Conservation (phyloP, 1,284 basidiomycete species). For the Rhodotorula sp. region DNA sequence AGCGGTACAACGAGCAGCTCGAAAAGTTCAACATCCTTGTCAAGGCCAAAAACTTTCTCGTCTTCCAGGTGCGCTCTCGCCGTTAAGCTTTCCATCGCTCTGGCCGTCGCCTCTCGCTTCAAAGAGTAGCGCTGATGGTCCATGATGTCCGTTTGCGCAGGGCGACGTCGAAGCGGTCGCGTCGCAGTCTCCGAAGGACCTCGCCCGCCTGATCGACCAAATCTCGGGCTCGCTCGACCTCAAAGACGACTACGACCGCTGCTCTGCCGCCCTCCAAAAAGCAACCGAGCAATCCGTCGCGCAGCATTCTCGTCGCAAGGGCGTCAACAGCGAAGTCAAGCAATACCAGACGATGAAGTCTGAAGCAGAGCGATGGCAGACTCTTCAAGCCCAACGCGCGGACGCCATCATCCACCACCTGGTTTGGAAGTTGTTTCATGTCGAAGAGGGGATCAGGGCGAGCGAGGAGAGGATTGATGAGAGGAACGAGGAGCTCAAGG, state of each 20-base stretch:
- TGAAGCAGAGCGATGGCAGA: conserved; percentile 86
- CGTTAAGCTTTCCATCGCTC: conserved; percentile 10
- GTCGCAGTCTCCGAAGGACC: conserved; percentile 86
- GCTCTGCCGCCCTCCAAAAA: conserved; percentile 79
- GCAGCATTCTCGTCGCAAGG: conserved; percentile 88
- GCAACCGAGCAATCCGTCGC: conserved; percentile 91
- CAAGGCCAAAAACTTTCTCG: conserved; percentile 98
- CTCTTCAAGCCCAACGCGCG: conserved; percentile 71
- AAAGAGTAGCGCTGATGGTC: too few species aligned
- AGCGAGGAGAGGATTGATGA: conserved; percentile 68
- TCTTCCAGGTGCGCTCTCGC: conserved; percentile 67
- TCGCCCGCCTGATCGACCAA: conserved; percentile 88
- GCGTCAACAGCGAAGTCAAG: conserved; percentile 91
- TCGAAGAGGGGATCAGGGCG: conserved; percentile 73
- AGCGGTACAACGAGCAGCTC: conserved; percentile 79
- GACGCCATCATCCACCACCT: conserved; percentile 75
- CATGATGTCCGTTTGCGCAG: conserved; percentile 7
- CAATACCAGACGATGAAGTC: conserved; percentile 96
- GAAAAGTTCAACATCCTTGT: conserved; percentile 91
- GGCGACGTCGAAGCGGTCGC: conserved; percentile 98
- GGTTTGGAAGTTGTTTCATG: conserved; percentile 86
- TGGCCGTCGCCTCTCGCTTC: neutral
- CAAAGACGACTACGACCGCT: conserved; percentile 81
- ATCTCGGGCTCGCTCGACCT: conserved; percentile 88
- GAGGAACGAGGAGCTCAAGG: conserved; percentile 68